Percentiles rank a stretch among this genome's conserved stretches.
These are phyloP conservation scores for Cunninghamia lanceolata DNA, from an alignment of 75 land plant species.

Conservation along the genomic window DNA sequence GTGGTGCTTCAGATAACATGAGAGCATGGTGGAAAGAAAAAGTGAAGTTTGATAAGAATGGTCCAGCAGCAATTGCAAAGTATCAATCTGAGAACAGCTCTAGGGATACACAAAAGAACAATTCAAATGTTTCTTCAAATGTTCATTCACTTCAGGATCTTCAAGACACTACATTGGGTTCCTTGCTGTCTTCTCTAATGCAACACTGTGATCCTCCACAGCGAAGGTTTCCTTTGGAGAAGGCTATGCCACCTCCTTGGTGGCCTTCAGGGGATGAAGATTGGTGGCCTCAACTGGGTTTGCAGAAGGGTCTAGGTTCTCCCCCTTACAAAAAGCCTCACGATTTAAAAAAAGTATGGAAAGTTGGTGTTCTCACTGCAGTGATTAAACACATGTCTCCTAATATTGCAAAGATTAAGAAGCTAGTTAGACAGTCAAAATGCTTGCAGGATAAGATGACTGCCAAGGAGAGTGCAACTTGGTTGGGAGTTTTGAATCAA, in stretches of 20 bases:
- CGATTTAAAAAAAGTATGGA: conserved; percentile 83
- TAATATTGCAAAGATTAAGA: conserved; percentile 63
- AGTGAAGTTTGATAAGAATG: conserved; percentile 79
- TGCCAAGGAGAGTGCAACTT: conserved; percentile 75
- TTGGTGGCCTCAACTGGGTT: conserved; percentile 62
- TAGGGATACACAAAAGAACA: conserved; percentile 12
- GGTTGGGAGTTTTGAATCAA: conserved; percentile 61
- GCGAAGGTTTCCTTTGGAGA: conserved; percentile 68
- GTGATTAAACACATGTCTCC: conserved; percentile 85
- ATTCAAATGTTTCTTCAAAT: conserved; percentile 20
- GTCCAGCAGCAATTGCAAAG: conserved; percentile 72
- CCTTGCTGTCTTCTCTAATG: conserved; percentile 74
- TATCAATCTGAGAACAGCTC: conserved; percentile 54
- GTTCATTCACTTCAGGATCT: conserved; percentile 58
- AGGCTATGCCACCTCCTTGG: conserved; percentile 77
- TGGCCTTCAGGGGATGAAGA: conserved; percentile 76
- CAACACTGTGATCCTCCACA: conserved; percentile 85
- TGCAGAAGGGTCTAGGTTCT: conserved; percentile 41
- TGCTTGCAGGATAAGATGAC: conserved; percentile 86
- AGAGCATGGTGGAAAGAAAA: conserved; percentile 93
- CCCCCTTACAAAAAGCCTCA: conserved; percentile 82
- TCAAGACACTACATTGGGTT: conserved; percentile 77
- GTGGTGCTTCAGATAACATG: conserved; percentile 76
- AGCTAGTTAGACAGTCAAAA: conserved; percentile 60
- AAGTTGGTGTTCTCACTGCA: conserved; percentile 71